Evolutionary conservation across 2,329 filamentous ascomycete genomes (phyloP).

Genomic region (Ceratocystis eucalypticola): DNA sequence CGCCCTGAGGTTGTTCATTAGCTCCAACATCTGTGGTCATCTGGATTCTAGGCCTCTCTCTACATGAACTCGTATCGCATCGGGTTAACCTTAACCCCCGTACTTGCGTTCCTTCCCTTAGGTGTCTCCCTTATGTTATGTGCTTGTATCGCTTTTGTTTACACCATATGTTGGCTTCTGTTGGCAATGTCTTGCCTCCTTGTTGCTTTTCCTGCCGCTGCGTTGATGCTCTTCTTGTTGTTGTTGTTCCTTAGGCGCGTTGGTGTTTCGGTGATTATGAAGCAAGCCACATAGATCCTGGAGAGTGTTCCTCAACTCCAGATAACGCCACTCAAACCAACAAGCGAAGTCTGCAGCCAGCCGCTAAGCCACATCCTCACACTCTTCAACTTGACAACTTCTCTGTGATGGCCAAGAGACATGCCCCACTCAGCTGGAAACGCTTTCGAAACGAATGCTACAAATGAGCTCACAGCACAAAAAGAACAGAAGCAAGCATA

Average conservation of each 20-base stretch:
- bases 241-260: neutral
- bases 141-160: too few species aligned
- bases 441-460: neutral
- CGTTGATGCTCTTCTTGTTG: neutral
- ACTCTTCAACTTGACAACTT: neutral
- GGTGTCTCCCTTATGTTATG: neutral
- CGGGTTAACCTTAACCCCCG: neutral
- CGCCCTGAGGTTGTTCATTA: too few species aligned
- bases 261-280: neutral
- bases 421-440: neutral
- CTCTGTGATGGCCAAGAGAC: conserved; percentile 3
- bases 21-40: neutral
- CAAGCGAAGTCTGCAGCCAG: conserved; percentile 15
- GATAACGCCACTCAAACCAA: conserved; percentile 11
- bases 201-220: neutral
- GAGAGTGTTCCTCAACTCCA: neutral
- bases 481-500: neutral
- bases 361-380: neutral
- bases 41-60: neutral
- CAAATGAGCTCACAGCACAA: neutral
- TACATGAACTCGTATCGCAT: neutral
- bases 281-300: neutral
- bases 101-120: neutral
- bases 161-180: neutral
- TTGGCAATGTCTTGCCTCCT: neutral